Evolutionary conservation across 495 filamentous ascomycete genomes (phyloP), one percentile per base, ranked within the genome.

Genomic region (Monascus purpureus): DNA sequence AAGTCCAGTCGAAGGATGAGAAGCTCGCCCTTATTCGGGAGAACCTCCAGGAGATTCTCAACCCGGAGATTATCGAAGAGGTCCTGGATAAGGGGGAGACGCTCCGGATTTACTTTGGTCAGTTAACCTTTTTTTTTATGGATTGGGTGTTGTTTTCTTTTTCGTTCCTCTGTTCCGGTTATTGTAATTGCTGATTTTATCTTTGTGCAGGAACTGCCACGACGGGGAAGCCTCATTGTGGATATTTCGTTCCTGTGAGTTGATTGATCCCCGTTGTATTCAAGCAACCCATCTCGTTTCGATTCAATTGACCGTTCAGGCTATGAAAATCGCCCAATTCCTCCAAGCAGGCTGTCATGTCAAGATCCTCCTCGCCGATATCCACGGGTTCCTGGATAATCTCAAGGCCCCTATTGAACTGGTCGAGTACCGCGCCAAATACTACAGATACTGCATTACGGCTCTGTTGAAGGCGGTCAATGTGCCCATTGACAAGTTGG

Each of bases 261-360:
- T 18, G 7, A 33, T 8, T 8, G 14, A 35, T n/a, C n/a, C n/a
- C n/a, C n/a, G 24, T 1, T 14, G 4, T 12, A 6, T n/a, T n/a
- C 22, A 25, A n/a, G 22, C 22, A 6, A 25, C 22, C n/a, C 6
- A 25, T 25, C n/a, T 25, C n/a, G n/a, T n/a, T n/a, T n/a, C n/a
- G 22, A 25, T n/a, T 6, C n/a, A n/a, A 6, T n/a, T 25, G 22
- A 25, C 5, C 25, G 12, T n/a, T 12, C 70, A 80, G 9, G 75
- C 74, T 47, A 60, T 94, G 38, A 96, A 95, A 56, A 75, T 96
- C 43, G 87, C 85, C 19, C 75, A 97, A 45, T 72, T 93, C 39
- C 73, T 97, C 2, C 65, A 65, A 19, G 86, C 90, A 14, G 86
- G 82, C 13, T 94, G 85, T 55, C 64, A 80, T 14, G 72, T 95